Base-by-base conservation (phyloP, 2,329 filamentous ascomycete genomes). In the Sporothrix pseudoabietina region DNA sequence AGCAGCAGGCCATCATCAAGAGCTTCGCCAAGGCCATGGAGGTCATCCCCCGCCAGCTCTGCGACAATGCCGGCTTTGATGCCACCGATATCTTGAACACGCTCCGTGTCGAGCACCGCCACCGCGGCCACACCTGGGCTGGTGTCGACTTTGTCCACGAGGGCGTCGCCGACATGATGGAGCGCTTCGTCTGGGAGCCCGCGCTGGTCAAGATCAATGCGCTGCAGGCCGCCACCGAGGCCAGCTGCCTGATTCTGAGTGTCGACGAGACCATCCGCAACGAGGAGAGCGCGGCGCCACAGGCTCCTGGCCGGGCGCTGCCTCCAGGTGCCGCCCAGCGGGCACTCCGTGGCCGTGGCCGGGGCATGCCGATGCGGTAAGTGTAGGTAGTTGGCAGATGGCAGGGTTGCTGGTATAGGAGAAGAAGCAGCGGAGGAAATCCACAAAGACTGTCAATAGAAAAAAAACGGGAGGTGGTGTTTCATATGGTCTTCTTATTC, bases 191-290 rank as follows among this genome's bases (percentile, higher is more conserved):
- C 57, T 99, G 96, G 96, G 96, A 99, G 84, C 96, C 96, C 6
- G 92, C 93, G 66, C 86, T 98, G 76, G 93, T 99, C 80, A 99
- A 99, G 90, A 87, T 97, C 82, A 99, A 99, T 82, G 96, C 96
- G 77, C 92, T 99, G 77, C 94, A 97, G 85, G 95, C 96, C 26
- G 96, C 96, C 70, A 94, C 94, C 44, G 96, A 99, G 84, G 96
- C 96, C 30, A 92, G 92, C 78, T 99, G 96, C 85, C 84, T 99
- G 85, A 98, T 99, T 77, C 85, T 99, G 79, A 92, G 94, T 78
- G 96, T 99, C 73, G 96, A 99, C 80, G 96, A 99, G 89, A 99
- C 96, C 47, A 98, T 99, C 84, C 94, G 91, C 84, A 99, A 99
- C 83, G 94, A 99, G 85, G 94, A 98, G 85, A 97, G 93, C 79